Conservation (phyloP, 1,139 yeast genomes). For the Suhomyces kunorum region DNA sequence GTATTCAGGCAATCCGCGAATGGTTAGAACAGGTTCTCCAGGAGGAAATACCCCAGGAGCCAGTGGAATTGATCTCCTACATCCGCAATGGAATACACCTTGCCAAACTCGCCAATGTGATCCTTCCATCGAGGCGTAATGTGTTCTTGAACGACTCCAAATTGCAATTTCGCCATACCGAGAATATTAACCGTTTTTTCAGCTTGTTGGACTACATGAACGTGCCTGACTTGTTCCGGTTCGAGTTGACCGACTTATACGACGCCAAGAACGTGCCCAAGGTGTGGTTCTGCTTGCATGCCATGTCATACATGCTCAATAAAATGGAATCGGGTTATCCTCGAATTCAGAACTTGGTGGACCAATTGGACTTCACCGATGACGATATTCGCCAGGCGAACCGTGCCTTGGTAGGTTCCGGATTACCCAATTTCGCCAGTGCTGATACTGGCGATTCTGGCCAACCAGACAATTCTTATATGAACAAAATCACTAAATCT, state of each 20-base stretch:
- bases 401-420: conserved; percentile 59
- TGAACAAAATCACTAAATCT: conserved; percentile 17
- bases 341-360: conserved; percentile 62
- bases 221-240: conserved; percentile 83
- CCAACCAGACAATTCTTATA: conserved; percentile 16
- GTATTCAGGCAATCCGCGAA: conserved; percentile 80
- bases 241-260: conserved; percentile 89
- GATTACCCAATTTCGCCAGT: conserved; percentile 63
- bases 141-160: conserved; percentile 48
- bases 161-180: conserved; percentile 86
- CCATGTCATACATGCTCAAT: conserved; percentile 68
- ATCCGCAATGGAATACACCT: conserved; percentile 82
- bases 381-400: conserved; percentile 72
- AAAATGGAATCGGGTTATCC: conserved; percentile 59
- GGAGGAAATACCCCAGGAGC: conserved; percentile 57
- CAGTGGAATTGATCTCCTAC: conserved; percentile 51
- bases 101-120: conserved; percentile 73
- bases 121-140: conserved; percentile 64
- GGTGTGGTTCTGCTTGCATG: conserved; percentile 92
- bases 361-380: conserved; percentile 59
- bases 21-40: conserved; percentile 49
- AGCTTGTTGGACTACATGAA: conserved; percentile 66
- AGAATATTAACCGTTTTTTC: conserved; percentile 86
- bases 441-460: conserved; percentile 32
- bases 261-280: conserved; percentile 92